A percentile compares a stretch with the other conserved stretches of the same genome.
Evolutionary conservation across 768 basidiomycete species (phyloP).

Genomic region (Leccinellum albellum): DNA sequence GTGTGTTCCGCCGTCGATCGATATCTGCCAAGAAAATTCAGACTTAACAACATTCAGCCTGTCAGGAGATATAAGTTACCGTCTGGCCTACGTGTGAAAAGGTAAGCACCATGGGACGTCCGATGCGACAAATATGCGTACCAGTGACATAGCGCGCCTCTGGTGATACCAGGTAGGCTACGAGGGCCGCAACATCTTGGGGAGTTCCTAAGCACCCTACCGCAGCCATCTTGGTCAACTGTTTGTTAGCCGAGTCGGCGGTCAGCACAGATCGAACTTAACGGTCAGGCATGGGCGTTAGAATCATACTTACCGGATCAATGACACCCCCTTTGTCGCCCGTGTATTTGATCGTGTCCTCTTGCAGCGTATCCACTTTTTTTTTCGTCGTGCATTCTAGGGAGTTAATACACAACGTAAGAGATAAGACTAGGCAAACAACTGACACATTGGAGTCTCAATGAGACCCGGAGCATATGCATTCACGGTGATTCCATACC

Average conservation of each 20-base stretch:
- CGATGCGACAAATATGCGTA: conserved; percentile 1
- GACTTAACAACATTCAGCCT: neutral
- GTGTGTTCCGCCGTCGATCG: conserved; percentile 23
- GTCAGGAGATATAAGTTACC: conserved; percentile 10
- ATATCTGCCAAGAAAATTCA: conserved; percentile 9
- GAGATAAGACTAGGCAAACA: neutral
- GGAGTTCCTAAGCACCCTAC: conserved; percentile 23
- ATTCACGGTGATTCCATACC: conserved; percentile 32
- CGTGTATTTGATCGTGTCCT: conserved; percentile 6
- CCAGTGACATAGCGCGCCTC: conserved; percentile 36
- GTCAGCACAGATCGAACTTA: neutral
- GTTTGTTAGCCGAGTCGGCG: neutral
- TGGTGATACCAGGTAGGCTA: conserved; percentile 34
- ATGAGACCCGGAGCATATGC: conserved; percentile 34
- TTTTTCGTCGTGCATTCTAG: neutral
- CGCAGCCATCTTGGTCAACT: conserved; percentile 12
- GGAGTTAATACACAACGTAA: neutral
- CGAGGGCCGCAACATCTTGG: conserved; percentile 35
- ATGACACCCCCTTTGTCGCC: conserved; percentile 13
- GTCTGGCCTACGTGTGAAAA: conserved; percentile 21
- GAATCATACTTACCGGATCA: conserved; percentile 17
- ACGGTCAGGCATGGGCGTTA: neutral
- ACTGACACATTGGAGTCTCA: conserved; percentile 29
- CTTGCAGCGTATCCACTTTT: conserved; percentile 12
- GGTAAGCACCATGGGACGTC: neutral